Conservation (phyloP, 306 rosid species). For the Vicia sativa region DNA sequence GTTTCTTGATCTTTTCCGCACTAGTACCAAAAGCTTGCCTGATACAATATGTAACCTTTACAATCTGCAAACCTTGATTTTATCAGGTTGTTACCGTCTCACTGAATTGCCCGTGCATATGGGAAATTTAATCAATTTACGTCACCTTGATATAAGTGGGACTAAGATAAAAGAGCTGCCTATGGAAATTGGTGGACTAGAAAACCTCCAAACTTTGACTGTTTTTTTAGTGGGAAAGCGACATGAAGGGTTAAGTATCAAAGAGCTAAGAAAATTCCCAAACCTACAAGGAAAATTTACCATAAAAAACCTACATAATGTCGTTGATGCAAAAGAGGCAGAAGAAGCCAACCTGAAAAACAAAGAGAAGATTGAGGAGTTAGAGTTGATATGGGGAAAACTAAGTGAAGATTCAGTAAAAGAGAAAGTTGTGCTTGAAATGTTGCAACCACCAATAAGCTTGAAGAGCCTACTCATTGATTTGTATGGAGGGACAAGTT, state of each 20-base stretch:
- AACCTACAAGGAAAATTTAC: background rate
- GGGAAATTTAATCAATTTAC: background rate
- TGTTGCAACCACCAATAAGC: conserved; percentile 9
- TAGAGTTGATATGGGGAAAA: background rate
- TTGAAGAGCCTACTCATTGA: background rate
- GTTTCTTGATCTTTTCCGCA: background rate
- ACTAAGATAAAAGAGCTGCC: background rate
- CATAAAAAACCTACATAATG: background rate
- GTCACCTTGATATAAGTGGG: background rate
- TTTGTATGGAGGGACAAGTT: conserved; percentile 6
- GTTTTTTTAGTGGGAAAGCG: background rate
- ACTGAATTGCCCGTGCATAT: background rate
- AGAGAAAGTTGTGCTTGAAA: background rate
- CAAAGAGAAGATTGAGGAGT: background rate
- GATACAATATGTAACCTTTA: background rate
- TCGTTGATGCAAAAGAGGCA: background rate
- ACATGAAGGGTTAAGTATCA: background rate
- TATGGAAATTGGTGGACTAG: background rate
- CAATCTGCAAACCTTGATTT: conserved; percentile 13
- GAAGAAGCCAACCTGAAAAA: background rate
- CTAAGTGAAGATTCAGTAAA: background rate
- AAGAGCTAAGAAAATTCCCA: background rate
- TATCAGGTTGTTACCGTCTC: background rate
- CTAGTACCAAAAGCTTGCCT: background rate
- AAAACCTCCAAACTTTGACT: background rate